Evolutionary conservation across 805 yeast genomes (phyloP).

Genomic region (Yamadazyma akitaensis): DNA sequence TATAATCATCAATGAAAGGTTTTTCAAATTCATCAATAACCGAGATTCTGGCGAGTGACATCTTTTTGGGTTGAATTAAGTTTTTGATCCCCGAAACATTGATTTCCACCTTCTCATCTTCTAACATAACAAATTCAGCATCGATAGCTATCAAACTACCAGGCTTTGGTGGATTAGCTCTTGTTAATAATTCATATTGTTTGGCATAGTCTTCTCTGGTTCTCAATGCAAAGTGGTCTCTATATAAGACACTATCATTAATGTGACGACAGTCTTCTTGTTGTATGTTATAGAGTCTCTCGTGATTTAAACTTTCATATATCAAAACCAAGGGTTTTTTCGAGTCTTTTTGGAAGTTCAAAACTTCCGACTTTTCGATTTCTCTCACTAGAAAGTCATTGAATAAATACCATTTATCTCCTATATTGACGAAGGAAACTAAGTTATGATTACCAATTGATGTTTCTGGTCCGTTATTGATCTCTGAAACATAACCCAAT

Average conservation of each 20-base stretch:
- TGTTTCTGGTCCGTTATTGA: conserved; percentile 43
- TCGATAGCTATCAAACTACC: conserved; percentile 89
- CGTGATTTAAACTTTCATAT: conserved; percentile 48
- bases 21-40: conserved; percentile 68
- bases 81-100: conserved; percentile 67
- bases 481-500: conserved; percentile 67
- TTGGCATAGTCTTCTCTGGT: conserved; percentile 53
- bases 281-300: conserved; percentile 31
- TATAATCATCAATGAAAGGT: conserved; percentile 92
- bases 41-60: conserved; percentile 85
- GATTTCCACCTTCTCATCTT: conserved; percentile 77
- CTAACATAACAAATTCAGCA: conserved; percentile 88
- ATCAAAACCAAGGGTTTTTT: conserved; percentile 73
- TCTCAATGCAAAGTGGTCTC: conserved; percentile 71
- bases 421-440: conserved; percentile 55
- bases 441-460: conserved; percentile 49
- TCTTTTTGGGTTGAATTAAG: conserved; percentile 68
- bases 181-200: conserved; percentile 68
- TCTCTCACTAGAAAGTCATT: conserved; percentile 87
- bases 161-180: conserved; percentile 64
- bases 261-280: conserved; percentile 34
- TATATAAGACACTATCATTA: conserved; percentile 63
- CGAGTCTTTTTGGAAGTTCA: conserved; percentile 72
- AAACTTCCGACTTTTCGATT: conserved; percentile 72
- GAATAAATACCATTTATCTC: conserved; percentile 72